These are phyloP conservation scores for Sarocladium oryzae DNA, from an alignment of 2,329 filamentous ascomycete genomes.

Conservation along the genomic window DNA sequence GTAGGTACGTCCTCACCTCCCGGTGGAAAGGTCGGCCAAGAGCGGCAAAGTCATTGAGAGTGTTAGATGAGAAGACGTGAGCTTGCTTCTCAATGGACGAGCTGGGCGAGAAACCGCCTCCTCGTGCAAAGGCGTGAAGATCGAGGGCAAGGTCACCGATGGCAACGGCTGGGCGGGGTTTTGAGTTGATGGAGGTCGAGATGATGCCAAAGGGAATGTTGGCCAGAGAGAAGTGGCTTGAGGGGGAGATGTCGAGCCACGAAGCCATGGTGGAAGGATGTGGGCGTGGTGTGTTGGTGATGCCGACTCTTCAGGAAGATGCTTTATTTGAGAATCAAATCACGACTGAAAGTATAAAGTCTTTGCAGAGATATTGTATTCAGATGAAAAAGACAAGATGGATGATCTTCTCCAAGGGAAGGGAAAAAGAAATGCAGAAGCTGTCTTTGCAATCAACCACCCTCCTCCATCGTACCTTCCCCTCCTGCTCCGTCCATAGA, in stretches of 20 bases:
- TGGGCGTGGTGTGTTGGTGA: background rate
- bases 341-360: too few species aligned
- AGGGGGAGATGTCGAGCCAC: constrained; percentile 20
- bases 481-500: too few species aligned
- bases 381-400: too few species aligned
- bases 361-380: too few species aligned
- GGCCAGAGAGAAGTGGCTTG: constrained; percentile 58
- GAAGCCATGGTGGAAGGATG: constrained; percentile 14
- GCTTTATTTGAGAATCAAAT: background rate
- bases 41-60: constrained; percentile 28
- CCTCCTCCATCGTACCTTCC: background rate
- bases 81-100: constrained; percentile 20
- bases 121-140: constrained; percentile 51
- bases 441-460: background rate
- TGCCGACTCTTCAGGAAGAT: background rate
- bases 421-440: too few species aligned
- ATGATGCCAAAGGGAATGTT: constrained; percentile 85
- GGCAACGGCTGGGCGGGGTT: constrained; percentile 60
- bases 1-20: constrained; percentile 64
- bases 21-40: constrained; percentile 64
- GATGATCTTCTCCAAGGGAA: too few species aligned
- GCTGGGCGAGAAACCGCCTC: constrained; percentile 30
- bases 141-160: constrained; percentile 70
- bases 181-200: constrained; percentile 48
- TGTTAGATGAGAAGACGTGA: constrained; percentile 20